Base-by-base conservation (phyloP, 2,329 filamentous ascomycete species). In the Talaromyces sp. region DNA sequence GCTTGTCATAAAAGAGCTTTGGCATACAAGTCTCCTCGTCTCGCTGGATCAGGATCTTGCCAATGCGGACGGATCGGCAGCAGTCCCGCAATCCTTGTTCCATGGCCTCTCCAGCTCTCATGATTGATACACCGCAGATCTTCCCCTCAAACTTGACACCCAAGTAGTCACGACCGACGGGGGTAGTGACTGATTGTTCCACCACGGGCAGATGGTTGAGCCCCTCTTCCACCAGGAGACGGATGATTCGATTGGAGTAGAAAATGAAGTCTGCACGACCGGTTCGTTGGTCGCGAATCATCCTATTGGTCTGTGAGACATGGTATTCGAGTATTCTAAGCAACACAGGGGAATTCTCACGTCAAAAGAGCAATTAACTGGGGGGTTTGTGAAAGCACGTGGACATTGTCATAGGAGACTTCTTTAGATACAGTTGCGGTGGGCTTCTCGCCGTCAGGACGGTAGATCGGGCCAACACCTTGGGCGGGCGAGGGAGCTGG, bases 41-140 rank as follows among this genome's bases (percentile, higher is more conserved):
- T 51, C 94, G 82, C 77, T 99, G 94, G 67, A 99, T 99, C 64
- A 99, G 79, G 59, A 99, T 99, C 81, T 99, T 99, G 61, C 94
- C 94, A 67, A 99, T 99, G 58, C 94, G 84, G 44, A 99, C 94
- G n/a, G 90, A 96, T 47, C 94, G 88, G 77, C 94, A 99, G 77
- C 94, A 99, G 75, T 99, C 93, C 55, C 94, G 84, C 56, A 99
- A 78, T 2, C 93, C 94, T 75, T 97, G 91, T 77, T 99, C 94
- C 94, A 99, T 99, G 54, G 93, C 90, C 77, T 99, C 94, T 47
- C 94, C 94, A 11, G 94, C 94, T 59, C 94, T 86, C 94, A 99
- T 97, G 66, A 99, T 99, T 6, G 90, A 96, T 14, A 99, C 94
- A 49, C 94, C 94, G 69, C 94, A 99, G 64, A 99, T 99, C 77